A percentile compares a stretch with the other conserved stretches of the same genome.
Evolutionary conservation across 331 rosid species (phyloP).

Genomic region (Quercus tomentella): DNA sequence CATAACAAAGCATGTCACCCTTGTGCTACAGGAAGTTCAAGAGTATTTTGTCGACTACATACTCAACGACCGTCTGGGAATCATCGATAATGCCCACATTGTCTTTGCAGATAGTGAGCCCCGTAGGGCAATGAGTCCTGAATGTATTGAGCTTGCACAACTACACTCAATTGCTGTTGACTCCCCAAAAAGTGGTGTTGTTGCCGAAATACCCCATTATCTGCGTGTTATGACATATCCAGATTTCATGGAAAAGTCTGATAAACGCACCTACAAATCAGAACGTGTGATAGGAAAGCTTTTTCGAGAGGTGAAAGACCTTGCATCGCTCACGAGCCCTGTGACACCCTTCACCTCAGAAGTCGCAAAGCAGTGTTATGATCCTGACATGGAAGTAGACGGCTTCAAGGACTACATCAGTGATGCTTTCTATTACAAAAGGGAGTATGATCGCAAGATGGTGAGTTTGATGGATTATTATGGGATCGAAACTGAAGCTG

Average conservation of each 20-base stretch:
- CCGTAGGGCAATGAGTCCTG: slow-evolving; percentile 10
- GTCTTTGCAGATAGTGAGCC: slow-evolving; percentile 25
- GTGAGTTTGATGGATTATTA: slow-evolving; percentile 38
- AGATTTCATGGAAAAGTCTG: slow-evolving; percentile 40
- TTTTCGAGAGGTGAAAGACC: slow-evolving; percentile 25
- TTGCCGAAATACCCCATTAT: slow-evolving; percentile 14
- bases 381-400: slow-evolving; percentile 35
- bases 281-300: slow-evolving; percentile 33
- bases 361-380: slow-evolving; percentile 15
- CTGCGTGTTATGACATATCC: slow-evolving; percentile 20
- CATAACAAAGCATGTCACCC: neutral
- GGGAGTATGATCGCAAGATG: slow-evolving; percentile 28
- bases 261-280: slow-evolving; percentile 18
- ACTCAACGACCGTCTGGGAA: slow-evolving; percentile 29
- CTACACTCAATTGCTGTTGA: slow-evolving; percentile 39
- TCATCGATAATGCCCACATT: slow-evolving; percentile 32
- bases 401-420: slow-evolving; percentile 20
- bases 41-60: slow-evolving; percentile 27
- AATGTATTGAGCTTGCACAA: slow-evolving; percentile 28
- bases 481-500: slow-evolving; percentile 39
- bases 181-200: slow-evolving; percentile 35
- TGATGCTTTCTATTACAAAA: slow-evolving; percentile 27
- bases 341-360: slow-evolving; percentile 19
- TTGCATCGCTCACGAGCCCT: neutral
- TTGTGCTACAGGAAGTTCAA: slow-evolving; percentile 29